Evolutionary conservation across 1,284 basidiomycete genomes (phyloP), one percentile per base, ranked within the genome.

Genomic region (Fomes fomentarius): DNA sequence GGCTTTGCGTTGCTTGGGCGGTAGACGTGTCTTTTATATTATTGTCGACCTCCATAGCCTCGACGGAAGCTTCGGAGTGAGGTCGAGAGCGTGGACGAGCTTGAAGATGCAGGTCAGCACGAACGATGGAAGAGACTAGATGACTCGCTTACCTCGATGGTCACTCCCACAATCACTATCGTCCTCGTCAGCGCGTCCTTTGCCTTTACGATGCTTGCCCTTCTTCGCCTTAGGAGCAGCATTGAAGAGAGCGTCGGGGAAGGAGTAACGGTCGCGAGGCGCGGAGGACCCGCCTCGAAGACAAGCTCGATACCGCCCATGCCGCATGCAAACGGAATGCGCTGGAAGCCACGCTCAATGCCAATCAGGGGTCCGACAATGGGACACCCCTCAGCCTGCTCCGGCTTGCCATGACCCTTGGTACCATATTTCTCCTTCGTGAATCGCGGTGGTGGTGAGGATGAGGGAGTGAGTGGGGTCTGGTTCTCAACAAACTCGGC

Each of bases 351-450:
- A 10, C 91, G 73, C 50, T 82, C 75, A 9, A 73, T 69, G 12
- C 90, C 90, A 0, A 93, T 72, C 26, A 93, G 69, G 2, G 86
- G 84, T 1, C 92, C 91, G 0, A 92, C 83, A 1, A 78, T 55
- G 1, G 47, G 51, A 11, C 40, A 25, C 63, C 47, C 34, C 34
- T 52, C 30, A 35, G 48, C 21, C 38, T 59, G 17, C 26, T 19
- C 44, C 15, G 45, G 7, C 41, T 42, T 22, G 38, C n/a, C 28
- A 21, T 42, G 33, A 15, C 33, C 15, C 37, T 52, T 52, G 35
- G 28, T 50, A 4, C 8, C 53, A 10, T 49, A 48, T 31, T 48
- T 61, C 49, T 54, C 60, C 43, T 49, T 44, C 6, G 44, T 41
- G 40, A 52, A 60, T 12, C 50, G 50, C 0, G 61, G 63, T 1